Evolutionary conservation across 2,329 filamentous ascomycete genomes (phyloP).

Genomic region (Fusarium devonianum): DNA sequence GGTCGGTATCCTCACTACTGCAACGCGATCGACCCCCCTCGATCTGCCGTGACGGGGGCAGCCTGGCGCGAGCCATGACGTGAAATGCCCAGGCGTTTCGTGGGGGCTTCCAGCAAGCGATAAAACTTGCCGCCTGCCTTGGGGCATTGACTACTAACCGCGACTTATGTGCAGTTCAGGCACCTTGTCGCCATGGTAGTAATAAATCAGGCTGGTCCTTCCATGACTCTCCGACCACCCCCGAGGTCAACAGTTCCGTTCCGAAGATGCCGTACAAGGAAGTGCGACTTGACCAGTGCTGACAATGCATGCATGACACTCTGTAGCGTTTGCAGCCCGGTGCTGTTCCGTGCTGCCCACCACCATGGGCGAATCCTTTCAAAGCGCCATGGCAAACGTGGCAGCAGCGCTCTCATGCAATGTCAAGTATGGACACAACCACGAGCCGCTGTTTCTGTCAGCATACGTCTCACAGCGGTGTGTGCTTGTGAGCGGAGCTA

Average conservation of each 20-base stretch:
- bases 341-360: slow-evolving; percentile 5
- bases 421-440: not conserved
- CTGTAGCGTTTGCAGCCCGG: slow-evolving; percentile 6
- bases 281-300: slow-evolving; percentile 13
- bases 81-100: slow-evolving; percentile 7
- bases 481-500: slow-evolving; percentile 16
- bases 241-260: slow-evolving; percentile 16
- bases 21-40: slow-evolving; percentile 17
- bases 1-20: not conserved
- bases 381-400: not conserved
- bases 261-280: slow-evolving; percentile 30
- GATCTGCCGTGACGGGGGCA: slow-evolving; percentile 18
- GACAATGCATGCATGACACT: slow-evolving; percentile 29
- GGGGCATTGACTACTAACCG: not conserved
- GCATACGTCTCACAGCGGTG: slow-evolving; percentile 27
- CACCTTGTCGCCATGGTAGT: no score
- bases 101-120: not conserved
- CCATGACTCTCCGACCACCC: slow-evolving; percentile 7
- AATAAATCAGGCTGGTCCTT: slow-evolving; percentile 2
- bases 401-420: not conserved
- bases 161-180: not conserved
- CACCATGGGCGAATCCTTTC: slow-evolving; percentile 1
- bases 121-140: not conserved
- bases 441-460: not conserved
- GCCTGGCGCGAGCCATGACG: slow-evolving; percentile 27